These are phyloP conservation scores for Pisolithus marmoratus DNA, from an alignment of 768 basidiomycete genomes.

Conservation along the genomic window DNA sequence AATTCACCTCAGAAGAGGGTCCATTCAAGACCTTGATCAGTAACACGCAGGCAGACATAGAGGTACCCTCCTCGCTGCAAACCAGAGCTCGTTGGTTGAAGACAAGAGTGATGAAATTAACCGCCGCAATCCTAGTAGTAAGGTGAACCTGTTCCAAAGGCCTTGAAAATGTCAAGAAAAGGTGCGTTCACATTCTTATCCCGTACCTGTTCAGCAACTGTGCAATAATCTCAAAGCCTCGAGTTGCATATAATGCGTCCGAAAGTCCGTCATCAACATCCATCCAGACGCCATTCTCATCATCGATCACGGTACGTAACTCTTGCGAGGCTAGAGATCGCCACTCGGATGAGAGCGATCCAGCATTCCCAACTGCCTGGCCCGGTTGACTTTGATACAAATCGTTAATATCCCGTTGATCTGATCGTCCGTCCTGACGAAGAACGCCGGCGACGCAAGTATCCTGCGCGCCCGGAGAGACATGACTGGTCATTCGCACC, in stretches of 20 bases:
- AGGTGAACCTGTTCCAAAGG: constrained; percentile 3
- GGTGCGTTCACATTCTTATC: background rate
- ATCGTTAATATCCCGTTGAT: constrained; percentile 11
- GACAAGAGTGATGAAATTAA: constrained; percentile 17
- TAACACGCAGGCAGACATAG: constrained; percentile 31
- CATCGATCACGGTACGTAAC: constrained; percentile 37
- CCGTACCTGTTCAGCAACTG: constrained; percentile 37
- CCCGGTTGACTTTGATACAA: constrained; percentile 1
- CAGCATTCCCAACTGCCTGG: background rate
- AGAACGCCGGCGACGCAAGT: constrained; percentile 8
- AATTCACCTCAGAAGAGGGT: constrained; percentile 38
- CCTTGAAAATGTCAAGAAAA: constrained; percentile 11
- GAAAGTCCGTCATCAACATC: constrained; percentile 42
- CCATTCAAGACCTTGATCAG: constrained; percentile 39
- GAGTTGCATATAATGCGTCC: constrained; percentile 36
- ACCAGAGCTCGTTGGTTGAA: constrained; percentile 7
- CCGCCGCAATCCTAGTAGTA: constrained; percentile 12
- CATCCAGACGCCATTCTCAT: constrained; percentile 49
- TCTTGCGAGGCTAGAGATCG: constrained; percentile 22
- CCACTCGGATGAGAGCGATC: constrained; percentile 9
- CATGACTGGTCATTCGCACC: constrained; percentile 21
- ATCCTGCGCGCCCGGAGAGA: constrained; percentile 17
- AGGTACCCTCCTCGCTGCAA: constrained; percentile 10
- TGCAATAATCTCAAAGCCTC: constrained; percentile 43
- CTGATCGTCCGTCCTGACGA: constrained; percentile 8